phyloP scores from a whole-genome alignment of 208 protist genomes.

The Trypanosoma mega region DNA sequence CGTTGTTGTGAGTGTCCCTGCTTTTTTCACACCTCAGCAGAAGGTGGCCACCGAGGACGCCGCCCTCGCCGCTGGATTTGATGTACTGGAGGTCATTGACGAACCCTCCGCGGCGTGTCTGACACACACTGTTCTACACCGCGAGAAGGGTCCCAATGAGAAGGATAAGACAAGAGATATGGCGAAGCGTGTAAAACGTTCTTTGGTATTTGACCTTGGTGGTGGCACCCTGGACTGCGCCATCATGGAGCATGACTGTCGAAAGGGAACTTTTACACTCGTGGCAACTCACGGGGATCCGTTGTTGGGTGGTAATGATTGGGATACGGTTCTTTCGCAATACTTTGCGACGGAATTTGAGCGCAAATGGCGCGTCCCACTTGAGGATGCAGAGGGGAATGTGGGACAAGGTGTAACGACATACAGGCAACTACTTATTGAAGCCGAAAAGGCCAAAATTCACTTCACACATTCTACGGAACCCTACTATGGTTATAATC shows the following conservation, averaged over 20 bases:
- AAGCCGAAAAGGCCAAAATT: constrained; percentile 90
- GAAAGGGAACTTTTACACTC: constrained; percentile 60
- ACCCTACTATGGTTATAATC: constrained; percentile 85
- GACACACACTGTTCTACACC: constrained; percentile 76
- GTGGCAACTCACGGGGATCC: constrained; percentile 89
- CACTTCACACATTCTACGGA: constrained; percentile 91
- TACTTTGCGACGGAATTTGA: constrained; percentile 82
- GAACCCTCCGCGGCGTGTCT: constrained; percentile 90
- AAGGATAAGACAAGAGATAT: constrained; percentile 9
- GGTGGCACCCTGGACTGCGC: constrained; percentile 91
- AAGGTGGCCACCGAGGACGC: constrained; percentile 93
- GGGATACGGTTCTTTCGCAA: constrained; percentile 82
- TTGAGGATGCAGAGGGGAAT: constrained; percentile 86
- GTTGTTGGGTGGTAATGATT: constrained; percentile 91
- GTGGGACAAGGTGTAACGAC: constrained; percentile 72
- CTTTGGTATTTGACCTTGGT: constrained; percentile 90
- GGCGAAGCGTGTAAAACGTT: constrained; percentile 54
- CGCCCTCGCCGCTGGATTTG: constrained; percentile 86
- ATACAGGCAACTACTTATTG: constrained; percentile 66
- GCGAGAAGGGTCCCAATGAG: constrained; percentile 5
- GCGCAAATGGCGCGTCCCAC: constrained; percentile 85
- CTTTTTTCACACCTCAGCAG: constrained; percentile 92
- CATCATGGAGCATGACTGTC: constrained; percentile 84
- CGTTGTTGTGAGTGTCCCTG: constrained; percentile 89
- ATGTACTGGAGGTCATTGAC: constrained; percentile 93